Base-by-base conservation (phyloP, 768 basidiomycete species). In the Boletellus ananiceps region DNA sequence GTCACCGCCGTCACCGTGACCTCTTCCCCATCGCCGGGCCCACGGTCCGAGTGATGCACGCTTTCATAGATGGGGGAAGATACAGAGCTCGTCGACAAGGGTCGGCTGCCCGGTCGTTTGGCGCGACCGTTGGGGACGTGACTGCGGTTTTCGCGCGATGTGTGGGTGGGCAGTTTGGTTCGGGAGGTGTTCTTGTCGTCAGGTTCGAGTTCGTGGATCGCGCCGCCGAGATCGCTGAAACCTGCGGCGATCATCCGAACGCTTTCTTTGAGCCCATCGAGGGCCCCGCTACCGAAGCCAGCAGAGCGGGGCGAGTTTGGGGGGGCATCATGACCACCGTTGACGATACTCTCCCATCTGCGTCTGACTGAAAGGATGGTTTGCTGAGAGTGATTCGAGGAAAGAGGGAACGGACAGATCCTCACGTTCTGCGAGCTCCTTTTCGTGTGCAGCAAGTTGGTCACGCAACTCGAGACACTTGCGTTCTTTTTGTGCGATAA, bases 401-500 rank as follows among this genome's bases (percentile, higher is more conserved):
- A 27, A 25, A 13, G 9, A 16, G 32, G 8, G 15, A 4, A 21
- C 5, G 4, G 7, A 14, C 19, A 4, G 1, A 14, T 11, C 5
- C 68, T 48, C 62, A 83, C 82, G 68, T 62, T 86, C 78, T 0
- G 77, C 62, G 3, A 92, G 74, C 60, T 91, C 90, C 2, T 75
- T 75, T 68, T 93, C 89, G 56, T 91, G 86, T 13, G 69, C 60
- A 8, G 76, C 75, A 2, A 93, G 79, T 56, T 88, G 87, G 5
- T 84, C 80, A 15, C 88, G 82, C 38, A 92, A 73, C 49, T 93
- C 89, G 35, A 92, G 77, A 57, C 87, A 90, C 63, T 82, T 86
- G 0, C 86, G 80, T 63, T 92, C 90, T 55, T 92, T 91, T 67
- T 90, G 88, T 0, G 90, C 89, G 44, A 93, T 93, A 51, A 85